Evolutionary conservation across 495 filamentous ascomycete genomes (phyloP).

Genomic region (Penicillium canariense): DNA sequence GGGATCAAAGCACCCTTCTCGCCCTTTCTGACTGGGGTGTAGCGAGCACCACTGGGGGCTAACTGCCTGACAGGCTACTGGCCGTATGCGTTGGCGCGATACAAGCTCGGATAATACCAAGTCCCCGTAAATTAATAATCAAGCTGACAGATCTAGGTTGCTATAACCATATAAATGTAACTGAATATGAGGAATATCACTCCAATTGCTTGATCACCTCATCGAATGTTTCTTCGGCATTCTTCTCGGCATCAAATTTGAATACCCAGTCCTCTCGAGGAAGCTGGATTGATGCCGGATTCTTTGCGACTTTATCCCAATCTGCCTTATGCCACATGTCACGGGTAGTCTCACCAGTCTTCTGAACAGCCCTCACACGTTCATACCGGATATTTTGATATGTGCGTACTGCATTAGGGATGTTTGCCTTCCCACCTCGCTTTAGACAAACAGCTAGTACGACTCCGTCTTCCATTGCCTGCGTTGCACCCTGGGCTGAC

Average conservation of each 20-base stretch:
- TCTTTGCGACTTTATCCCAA: slow-evolving; percentile 54
- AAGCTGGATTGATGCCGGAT: slow-evolving; percentile 54
- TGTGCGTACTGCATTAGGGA: slow-evolving; percentile 43
- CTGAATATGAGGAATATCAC: neutral
- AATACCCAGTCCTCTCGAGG: slow-evolving; percentile 60
- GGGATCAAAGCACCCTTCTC: too few species aligned
- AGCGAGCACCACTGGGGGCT: too few species aligned
- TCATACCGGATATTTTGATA: slow-evolving; percentile 53
- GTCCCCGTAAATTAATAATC: neutral
- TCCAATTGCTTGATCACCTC: slow-evolving; percentile 13
- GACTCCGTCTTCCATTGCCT: slow-evolving; percentile 71
- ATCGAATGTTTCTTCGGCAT: slow-evolving; percentile 53
- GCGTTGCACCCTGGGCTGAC: slow-evolving; percentile 67
- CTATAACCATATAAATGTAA: neutral
- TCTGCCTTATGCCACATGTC: slow-evolving; percentile 57
- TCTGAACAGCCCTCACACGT: slow-evolving; percentile 55
- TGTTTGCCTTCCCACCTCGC: slow-evolving; percentile 48
- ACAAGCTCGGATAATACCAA: too few species aligned
- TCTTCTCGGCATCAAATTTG: slow-evolving; percentile 51
- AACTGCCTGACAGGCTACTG: too few species aligned
- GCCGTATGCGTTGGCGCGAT: too few species aligned
- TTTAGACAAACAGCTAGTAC: slow-evolving; percentile 62
- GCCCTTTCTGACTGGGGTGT: too few species aligned
- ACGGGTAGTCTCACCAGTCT: slow-evolving; percentile 54
- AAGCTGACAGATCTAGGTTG: neutral